phyloP scores from a whole-genome alignment of 306 rosid species.

The Castanea crenata region DNA sequence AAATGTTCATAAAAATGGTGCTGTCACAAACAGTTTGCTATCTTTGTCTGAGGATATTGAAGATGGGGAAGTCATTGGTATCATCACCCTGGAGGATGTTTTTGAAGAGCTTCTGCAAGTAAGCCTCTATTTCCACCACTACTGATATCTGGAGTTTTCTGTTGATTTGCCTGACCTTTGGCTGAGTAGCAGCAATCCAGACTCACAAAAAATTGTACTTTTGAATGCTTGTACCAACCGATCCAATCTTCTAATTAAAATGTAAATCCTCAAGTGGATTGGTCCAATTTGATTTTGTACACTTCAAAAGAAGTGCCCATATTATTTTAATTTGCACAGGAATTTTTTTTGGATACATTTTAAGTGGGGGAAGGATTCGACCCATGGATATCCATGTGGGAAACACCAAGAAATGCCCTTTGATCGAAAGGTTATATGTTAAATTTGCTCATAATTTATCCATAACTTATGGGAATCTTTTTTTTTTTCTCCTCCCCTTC shows the following conservation, averaged over 20 bases:
- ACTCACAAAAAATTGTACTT: background rate
- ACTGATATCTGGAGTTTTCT: background rate
- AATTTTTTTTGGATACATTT: too few relatives aligned
- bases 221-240: background rate
- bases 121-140: slow-evolving; percentile 13
- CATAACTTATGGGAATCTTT: background rate
- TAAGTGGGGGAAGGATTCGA: too few relatives aligned
- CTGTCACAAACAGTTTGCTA: slow-evolving; percentile 34
- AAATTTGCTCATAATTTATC: background rate
- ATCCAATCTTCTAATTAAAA: background rate
- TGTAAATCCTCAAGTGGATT: background rate
- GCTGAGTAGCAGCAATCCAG: background rate
- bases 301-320: background rate
- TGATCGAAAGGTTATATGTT: too few relatives aligned
- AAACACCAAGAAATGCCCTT: too few relatives aligned
- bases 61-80: slow-evolving; percentile 87
- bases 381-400: too few relatives aligned
- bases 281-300: background rate
- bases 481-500: background rate
- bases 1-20: slow-evolving; percentile 26
- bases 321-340: background rate
- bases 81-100: slow-evolving; percentile 91
- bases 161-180: background rate
- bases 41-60: slow-evolving; percentile 56
- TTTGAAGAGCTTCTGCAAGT: slow-evolving; percentile 98